phyloP scores from a whole-genome alignment of 441 rosid genomes.

The Adansonia gregorii region DNA sequence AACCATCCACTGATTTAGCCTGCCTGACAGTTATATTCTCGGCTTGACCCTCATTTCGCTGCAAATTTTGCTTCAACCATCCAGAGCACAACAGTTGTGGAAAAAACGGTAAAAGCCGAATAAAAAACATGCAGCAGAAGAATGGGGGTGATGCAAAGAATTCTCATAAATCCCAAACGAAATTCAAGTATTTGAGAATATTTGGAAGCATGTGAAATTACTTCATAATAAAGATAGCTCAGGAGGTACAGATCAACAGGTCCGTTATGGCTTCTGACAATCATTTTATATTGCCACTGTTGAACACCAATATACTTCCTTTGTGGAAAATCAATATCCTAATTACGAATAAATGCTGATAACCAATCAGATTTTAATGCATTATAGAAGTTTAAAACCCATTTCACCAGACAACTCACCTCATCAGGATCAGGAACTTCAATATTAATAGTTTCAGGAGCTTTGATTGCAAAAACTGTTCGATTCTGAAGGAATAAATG shows the following conservation, averaged over 20 bases:
- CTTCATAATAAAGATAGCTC: conserved; percentile 44
- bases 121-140: no score
- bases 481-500: conserved; percentile 48
- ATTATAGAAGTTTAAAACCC: conserved; percentile 12
- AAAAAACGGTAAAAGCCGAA: not conserved
- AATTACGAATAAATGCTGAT: conserved; percentile 28
- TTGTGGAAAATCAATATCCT: conserved; percentile 59
- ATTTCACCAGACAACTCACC: conserved; percentile 41
- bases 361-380: conserved; percentile 20
- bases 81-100: conserved; percentile 6
- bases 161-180: no score
- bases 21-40: conserved; percentile 38
- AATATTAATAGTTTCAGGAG: conserved; percentile 74
- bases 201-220: conserved; percentile 13
- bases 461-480: conserved; percentile 72
- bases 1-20: conserved; percentile 33
- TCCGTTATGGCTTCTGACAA: conserved; percentile 67
- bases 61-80: conserved; percentile 45
- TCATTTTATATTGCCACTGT: conserved; percentile 56
- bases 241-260: conserved; percentile 73
- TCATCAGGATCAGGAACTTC: conserved; percentile 91
- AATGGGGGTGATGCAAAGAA: not conserved
- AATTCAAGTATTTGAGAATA: not conserved
- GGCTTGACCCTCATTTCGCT: conserved; percentile 32
- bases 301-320: conserved; percentile 18